Conservation (phyloP, 768 basidiomycete genomes). For the Amanita fuliginea region DNA sequence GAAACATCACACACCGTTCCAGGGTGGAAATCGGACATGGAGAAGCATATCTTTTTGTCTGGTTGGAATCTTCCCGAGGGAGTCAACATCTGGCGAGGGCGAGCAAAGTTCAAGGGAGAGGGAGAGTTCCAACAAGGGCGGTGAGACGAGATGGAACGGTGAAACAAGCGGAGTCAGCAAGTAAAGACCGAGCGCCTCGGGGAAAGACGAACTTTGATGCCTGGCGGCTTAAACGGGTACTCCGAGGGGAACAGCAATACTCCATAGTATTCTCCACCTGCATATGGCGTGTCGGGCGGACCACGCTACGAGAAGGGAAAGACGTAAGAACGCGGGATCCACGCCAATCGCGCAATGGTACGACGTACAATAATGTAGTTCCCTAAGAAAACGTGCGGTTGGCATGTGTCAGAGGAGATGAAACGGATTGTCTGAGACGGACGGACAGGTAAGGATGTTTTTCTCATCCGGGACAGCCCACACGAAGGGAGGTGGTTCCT, state of each 20-base stretch:
- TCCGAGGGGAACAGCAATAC: constrained; percentile 87
- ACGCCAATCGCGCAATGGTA: constrained; percentile 8
- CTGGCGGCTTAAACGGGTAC: constrained; percentile 95
- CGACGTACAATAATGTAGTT: constrained; percentile 78
- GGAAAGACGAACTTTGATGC: constrained; percentile 68
- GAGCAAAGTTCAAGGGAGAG: constrained; percentile 1
- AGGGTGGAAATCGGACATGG: constrained; percentile 94
- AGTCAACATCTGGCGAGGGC: constrained; percentile 61
- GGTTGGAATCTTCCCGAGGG: constrained; percentile 87
- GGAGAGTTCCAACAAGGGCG: background rate
- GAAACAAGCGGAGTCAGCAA: background rate
- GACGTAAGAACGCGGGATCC: constrained; percentile 3
- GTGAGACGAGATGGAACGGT: background rate
- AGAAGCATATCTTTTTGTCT: constrained; percentile 95
- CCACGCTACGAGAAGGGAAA: constrained; percentile 50
- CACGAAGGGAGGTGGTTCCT: constrained; percentile 88
- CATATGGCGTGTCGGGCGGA: constrained; percentile 86
- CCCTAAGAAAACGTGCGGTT: constrained; percentile 41
- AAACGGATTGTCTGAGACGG: background rate
- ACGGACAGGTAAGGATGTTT: constrained; percentile 91
- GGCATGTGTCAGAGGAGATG: background rate
- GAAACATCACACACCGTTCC: constrained; percentile 55
- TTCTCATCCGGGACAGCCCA: constrained; percentile 96
- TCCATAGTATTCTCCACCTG: constrained; percentile 91
- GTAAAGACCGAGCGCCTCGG: background rate